Evolutionary conservation across 2,329 filamentous ascomycete species (phyloP).

Genomic region (Penicillium sp.): DNA sequence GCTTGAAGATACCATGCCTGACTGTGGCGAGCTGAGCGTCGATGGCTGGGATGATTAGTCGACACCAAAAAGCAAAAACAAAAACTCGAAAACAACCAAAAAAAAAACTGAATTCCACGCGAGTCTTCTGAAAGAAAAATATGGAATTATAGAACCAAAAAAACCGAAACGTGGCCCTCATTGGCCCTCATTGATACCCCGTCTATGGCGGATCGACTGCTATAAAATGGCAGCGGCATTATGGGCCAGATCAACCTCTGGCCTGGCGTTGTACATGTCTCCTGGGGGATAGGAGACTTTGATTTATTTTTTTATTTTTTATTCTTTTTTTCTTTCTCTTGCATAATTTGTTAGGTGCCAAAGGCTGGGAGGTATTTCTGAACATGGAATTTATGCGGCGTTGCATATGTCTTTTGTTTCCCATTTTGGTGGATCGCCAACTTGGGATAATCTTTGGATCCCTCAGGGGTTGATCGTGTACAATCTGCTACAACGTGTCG

Average conservation of each 20-base stretch:
- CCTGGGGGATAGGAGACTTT: conserved; percentile 15
- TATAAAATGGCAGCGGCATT: conserved; percentile 16
- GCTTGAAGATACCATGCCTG: conserved; percentile 34
- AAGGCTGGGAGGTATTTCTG: conserved; percentile 28
- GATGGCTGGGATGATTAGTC: conserved; percentile 35
- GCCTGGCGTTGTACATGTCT: conserved; percentile 27
- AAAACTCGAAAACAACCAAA: not conserved
- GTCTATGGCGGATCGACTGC: conserved; percentile 16
- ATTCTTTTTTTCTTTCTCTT: conserved; percentile 16
- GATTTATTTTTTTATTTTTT: conserved; percentile 4
- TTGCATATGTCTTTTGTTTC: conserved; percentile 23
- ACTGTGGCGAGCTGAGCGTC: conserved; percentile 33
- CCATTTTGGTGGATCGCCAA: conserved; percentile 8
- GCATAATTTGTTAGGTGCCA: conserved; percentile 27
- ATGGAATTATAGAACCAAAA: conserved; percentile 3
- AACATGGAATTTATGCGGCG: conserved; percentile 17
- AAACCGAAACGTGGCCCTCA: not conserved
- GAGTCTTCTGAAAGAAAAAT: conserved; percentile 3
- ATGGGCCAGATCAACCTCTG: conserved; percentile 9
- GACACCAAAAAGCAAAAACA: conserved; percentile 5
- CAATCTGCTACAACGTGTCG: conserved; percentile 23
- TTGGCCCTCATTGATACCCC: conserved; percentile 22
- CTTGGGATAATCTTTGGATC: conserved; percentile 19
- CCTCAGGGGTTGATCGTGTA: conserved; percentile 18
- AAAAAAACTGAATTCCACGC: conserved; percentile 1